phyloP scores from a whole-genome alignment of 257 asterid species.

The Fraxinus pennsylvanica region DNA sequence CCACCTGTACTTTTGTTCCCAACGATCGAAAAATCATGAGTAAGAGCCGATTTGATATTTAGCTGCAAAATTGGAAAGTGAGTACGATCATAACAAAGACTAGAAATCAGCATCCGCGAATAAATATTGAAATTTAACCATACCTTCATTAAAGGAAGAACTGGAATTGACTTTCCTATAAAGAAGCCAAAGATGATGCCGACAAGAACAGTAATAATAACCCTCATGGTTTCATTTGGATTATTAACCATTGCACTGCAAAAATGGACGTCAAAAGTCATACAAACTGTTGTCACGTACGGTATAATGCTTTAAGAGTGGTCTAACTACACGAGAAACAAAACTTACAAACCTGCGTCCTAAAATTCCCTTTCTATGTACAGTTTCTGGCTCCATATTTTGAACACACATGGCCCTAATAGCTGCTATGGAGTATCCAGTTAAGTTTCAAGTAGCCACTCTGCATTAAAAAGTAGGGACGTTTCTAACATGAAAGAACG shows the following conservation, averaged over 20 bases:
- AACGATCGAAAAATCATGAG: conserved; percentile 4
- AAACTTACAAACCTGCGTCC: conserved; percentile 48
- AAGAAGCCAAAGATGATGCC: conserved; percentile 69
- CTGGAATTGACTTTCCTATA: conserved; percentile 61
- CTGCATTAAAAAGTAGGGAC: conserved; percentile 21
- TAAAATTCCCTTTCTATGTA: conserved; percentile 40
- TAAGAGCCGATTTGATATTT: conserved; percentile 45
- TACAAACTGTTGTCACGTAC: neutral
- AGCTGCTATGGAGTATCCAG: conserved; percentile 25
- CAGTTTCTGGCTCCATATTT: conserved; percentile 41
- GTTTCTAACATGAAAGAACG: neutral
- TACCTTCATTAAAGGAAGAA: conserved; percentile 60
- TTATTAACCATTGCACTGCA: conserved; percentile 40
- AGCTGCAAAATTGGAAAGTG: conserved; percentile 50
- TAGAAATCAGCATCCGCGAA: neutral
- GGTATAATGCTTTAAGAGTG: conserved; percentile 1
- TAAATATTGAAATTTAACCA: neutral
- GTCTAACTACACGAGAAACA: conserved; percentile 2
- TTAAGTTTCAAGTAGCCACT: conserved; percentile 26
- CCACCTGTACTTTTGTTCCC: neutral
- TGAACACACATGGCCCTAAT: conserved; percentile 6
- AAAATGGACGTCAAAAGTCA: conserved; percentile 18
- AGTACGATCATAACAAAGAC: neutral
- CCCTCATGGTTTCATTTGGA: conserved; percentile 57
- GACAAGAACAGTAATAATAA: conserved; percentile 43